Evolutionary conservation across 352 stramenopile genomes (phyloP).

Genomic region (Lagenidium giganteum): DNA sequence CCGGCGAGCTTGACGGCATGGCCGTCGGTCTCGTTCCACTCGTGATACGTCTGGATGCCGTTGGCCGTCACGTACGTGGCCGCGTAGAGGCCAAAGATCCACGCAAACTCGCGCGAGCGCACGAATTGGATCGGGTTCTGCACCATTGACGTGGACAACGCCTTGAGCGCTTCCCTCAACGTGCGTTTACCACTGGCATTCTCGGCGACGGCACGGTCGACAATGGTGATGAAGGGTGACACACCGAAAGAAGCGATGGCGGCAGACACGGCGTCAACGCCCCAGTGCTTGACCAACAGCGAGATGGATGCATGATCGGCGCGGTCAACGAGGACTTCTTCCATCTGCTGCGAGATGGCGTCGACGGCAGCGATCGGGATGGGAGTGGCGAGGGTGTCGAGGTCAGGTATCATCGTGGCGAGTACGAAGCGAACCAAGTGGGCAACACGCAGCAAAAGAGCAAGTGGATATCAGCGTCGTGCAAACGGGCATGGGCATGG

Average conservation of each 20-base stretch:
- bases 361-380: no score
- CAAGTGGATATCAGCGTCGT: no score
- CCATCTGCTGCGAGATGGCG: slow-evolving; percentile 14
- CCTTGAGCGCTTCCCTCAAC: slow-evolving; percentile 25
- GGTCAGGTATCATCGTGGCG: slow-evolving; percentile 9
- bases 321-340: slow-evolving; percentile 5
- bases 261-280: slow-evolving; percentile 20
- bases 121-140: slow-evolving; percentile 43
- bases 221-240: slow-evolving; percentile 41
- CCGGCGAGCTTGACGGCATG: slow-evolving; percentile 39
- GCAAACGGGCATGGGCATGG: no score
- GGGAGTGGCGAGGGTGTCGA: neutral
- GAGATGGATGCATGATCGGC: no score
- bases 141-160: slow-evolving; percentile 26
- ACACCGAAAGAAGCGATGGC: slow-evolving; percentile 29
- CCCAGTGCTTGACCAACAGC: slow-evolving; percentile 16
- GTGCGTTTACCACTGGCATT: slow-evolving; percentile 34
- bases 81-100: slow-evolving; percentile 58
- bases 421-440: no score
- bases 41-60: slow-evolving; percentile 39
- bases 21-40: slow-evolving; percentile 27
- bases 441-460: no score
- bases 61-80: slow-evolving; percentile 63
- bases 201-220: slow-evolving; percentile 49
- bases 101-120: slow-evolving; percentile 40